Percentiles rank a stretch among this genome's conserved stretches.
Evolutionary conservation across 1,284 basidiomycete genomes (phyloP).

Genomic region (Fomes fomentarius): DNA sequence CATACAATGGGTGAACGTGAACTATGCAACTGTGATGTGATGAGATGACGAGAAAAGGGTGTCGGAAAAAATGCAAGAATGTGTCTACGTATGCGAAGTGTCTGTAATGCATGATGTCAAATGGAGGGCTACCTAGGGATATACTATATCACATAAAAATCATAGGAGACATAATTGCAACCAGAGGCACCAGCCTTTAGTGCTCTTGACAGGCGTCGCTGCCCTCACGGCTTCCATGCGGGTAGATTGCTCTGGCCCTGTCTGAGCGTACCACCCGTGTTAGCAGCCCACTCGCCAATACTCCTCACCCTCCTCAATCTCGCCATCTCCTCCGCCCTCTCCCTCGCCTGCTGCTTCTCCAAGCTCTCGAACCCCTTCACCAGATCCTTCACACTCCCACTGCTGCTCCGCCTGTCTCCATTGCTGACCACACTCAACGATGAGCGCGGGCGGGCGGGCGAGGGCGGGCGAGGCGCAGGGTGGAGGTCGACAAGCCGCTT

Average conservation of each 20-base stretch:
- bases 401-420: constrained; percentile 58
- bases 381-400: constrained; percentile 70
- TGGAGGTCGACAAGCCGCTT: constrained; percentile 59
- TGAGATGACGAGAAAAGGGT: background rate
- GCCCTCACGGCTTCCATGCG: constrained; percentile 26
- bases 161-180: background rate
- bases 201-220: too few relatives aligned
- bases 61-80: background rate
- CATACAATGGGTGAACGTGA: background rate
- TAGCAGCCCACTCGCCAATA: constrained; percentile 28
- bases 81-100: background rate
- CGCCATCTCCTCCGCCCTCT: constrained; percentile 24
- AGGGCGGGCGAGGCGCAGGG: constrained; percentile 44
- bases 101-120: background rate
- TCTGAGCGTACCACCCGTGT: constrained; percentile 9
- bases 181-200: too few relatives aligned
- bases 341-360: constrained; percentile 34
- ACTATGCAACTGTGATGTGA: background rate
- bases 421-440: constrained; percentile 32
- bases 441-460: constrained; percentile 25
- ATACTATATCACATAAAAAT: background rate
- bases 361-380: constrained; percentile 64
- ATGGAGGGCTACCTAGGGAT: background rate
- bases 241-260: constrained; percentile 16
- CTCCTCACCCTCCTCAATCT: constrained; percentile 31